Evolutionary conservation across 768 basidiomycete species (phyloP).

Genomic region (Strobilomyces echinocephalus): DNA sequence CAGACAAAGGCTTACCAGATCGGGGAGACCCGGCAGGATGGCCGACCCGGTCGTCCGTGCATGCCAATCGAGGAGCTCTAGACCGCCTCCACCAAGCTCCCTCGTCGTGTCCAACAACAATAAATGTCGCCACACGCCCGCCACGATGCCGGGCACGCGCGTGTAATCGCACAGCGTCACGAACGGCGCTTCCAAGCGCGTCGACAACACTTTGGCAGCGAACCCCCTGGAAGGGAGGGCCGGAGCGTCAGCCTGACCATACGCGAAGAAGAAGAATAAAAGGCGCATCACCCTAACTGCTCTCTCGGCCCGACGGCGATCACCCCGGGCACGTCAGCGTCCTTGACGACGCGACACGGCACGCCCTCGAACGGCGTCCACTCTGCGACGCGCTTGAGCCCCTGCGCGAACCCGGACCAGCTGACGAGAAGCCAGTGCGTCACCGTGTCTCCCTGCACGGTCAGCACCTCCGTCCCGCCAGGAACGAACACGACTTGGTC

Average conservation of each 20-base stretch:
- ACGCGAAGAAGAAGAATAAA: neutral
- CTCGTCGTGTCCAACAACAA: slow-evolving; percentile 23
- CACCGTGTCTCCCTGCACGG: slow-evolving; percentile 24
- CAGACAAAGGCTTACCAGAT: slow-evolving; percentile 16
- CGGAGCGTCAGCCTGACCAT: neutral
- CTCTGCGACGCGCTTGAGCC: slow-evolving; percentile 18
- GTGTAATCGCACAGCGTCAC: slow-evolving; percentile 20
- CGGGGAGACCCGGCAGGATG: slow-evolving; percentile 18
- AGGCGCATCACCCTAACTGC: slow-evolving; percentile 1
- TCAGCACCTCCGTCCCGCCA: slow-evolving; percentile 25
- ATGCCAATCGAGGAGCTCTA: slow-evolving; percentile 30
- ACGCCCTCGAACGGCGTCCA: slow-evolving; percentile 16
- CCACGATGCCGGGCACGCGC: slow-evolving; percentile 20
- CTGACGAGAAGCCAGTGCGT: slow-evolving; percentile 21
- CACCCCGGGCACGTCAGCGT: slow-evolving; percentile 11
- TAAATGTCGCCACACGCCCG: slow-evolving; percentile 21
- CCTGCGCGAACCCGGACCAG: slow-evolving; percentile 8
- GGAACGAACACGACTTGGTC: slow-evolving; percentile 27
- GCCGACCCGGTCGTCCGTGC: slow-evolving; percentile 21
- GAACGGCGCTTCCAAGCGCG: slow-evolving; percentile 21
- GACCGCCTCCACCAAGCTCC: slow-evolving; percentile 14
- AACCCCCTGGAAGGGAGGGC: slow-evolving; percentile 11
- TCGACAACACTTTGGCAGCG: slow-evolving; percentile 17
- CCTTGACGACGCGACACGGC: slow-evolving; percentile 21
- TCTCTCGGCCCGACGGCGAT: slow-evolving; percentile 21